Evolutionary conservation across 306 rosid species (phyloP).

Genomic region (Dryas alaskensis): DNA sequence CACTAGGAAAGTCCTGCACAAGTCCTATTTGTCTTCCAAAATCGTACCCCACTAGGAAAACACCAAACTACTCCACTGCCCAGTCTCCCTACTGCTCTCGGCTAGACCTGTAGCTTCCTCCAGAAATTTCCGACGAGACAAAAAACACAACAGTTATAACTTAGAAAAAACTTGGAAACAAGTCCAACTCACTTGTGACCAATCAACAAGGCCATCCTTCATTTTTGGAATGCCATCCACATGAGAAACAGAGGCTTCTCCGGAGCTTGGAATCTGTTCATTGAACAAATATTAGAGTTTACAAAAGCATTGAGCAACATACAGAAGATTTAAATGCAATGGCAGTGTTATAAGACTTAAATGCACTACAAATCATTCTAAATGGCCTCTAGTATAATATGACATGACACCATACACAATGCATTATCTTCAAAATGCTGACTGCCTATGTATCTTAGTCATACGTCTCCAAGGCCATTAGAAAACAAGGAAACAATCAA

Average conservation of each 20-base stretch:
- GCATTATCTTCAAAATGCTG: neutral
- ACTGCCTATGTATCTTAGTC: neutral
- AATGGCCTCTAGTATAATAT: neutral
- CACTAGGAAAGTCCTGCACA: too few species aligned
- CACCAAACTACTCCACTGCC: too few species aligned
- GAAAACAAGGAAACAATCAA: neutral
- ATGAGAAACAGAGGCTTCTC: slow-evolving; percentile 62
- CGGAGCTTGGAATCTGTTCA: slow-evolving; percentile 74
- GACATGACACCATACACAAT: neutral
- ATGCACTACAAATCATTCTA: neutral
- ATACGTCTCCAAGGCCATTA: neutral
- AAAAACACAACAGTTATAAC: too few species aligned
- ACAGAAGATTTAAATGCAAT: slow-evolving; percentile 4
- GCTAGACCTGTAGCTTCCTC: too few species aligned
- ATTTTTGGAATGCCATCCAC: slow-evolving; percentile 69
- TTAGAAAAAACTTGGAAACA: neutral
- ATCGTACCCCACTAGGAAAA: too few species aligned
- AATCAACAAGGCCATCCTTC: slow-evolving; percentile 67
- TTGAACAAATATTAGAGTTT: slow-evolving; percentile 19
- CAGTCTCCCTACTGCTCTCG: too few species aligned
- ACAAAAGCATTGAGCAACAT: neutral
- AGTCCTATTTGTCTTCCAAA: too few species aligned
- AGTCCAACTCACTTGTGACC: slow-evolving; percentile 79
- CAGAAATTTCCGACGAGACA: too few species aligned
- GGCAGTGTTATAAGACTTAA: neutral